Evolutionary conservation across 768 basidiomycete genomes (phyloP).

Genomic region (Coprinopsis marcescibilis): DNA sequence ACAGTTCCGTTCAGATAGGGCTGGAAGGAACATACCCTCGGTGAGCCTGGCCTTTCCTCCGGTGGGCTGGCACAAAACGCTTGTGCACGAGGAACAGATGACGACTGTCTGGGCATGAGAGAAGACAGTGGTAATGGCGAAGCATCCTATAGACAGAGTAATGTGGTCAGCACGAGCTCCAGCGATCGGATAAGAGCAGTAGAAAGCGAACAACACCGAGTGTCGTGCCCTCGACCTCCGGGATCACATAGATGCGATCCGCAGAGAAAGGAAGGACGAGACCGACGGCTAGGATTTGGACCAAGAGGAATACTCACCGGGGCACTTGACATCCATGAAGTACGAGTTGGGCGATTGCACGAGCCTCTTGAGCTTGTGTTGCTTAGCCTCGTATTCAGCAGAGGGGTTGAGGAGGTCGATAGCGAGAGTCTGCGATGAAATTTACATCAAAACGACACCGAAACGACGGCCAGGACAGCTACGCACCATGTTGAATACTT

Average conservation of each 20-base stretch:
- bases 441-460: neutral
- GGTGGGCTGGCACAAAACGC: slow-evolving; percentile 95
- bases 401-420: slow-evolving; percentile 97
- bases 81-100: slow-evolving; percentile 86
- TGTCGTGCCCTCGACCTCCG: neutral
- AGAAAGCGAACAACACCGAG: neutral
- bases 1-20: neutral
- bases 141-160: slow-evolving; percentile 64
- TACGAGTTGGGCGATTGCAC: slow-evolving; percentile 98
- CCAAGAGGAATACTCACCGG: slow-evolving; percentile 51
- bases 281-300: slow-evolving; percentile 1
- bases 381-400: slow-evolving; percentile 74
- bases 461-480: neutral
- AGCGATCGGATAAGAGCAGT: slow-evolving; percentile 9
- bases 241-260: neutral
- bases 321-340: slow-evolving; percentile 99
- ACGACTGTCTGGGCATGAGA: slow-evolving; percentile 99
- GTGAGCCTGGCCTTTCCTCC: slow-evolving; percentile 98
- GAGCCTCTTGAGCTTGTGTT: slow-evolving; percentile 99
- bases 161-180: slow-evolving; percentile 14
- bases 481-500: slow-evolving; percentile 31
- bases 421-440: slow-evolving; percentile 72
- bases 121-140: slow-evolving; percentile 95
- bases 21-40: slow-evolving; percentile 64
- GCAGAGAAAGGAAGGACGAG: neutral